Conservation (phyloP, 2,329 filamentous ascomycete genomes). For the Aspergillus awamori region DNA sequence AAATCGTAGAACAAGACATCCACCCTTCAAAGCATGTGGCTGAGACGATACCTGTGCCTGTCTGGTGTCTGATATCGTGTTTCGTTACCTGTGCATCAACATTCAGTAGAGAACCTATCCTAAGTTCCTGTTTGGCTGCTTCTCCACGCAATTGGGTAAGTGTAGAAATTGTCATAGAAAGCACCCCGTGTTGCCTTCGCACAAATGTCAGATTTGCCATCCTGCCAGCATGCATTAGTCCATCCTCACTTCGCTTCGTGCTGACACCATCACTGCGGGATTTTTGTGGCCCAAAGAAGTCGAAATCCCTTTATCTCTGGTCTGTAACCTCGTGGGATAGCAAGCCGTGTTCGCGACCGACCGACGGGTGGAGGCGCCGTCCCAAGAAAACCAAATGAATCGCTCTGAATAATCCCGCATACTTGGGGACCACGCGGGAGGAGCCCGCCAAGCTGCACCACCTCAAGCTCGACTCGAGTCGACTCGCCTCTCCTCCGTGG, state of each 20-base stretch:
- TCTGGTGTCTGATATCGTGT: no score
- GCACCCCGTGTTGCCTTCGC: not conserved
- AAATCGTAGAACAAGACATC: no score
- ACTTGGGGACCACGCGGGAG: not conserved
- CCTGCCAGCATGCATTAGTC: not conserved
- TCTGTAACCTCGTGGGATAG: not conserved
- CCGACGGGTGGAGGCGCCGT: not conserved
- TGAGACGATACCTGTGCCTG: no score
- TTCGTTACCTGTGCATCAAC: no score
- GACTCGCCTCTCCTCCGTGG: no score
- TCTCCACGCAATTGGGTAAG: no score
- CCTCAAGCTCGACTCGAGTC: no score
- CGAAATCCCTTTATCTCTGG: not conserved
- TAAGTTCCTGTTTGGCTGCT: no score
- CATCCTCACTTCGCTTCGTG: not conserved
- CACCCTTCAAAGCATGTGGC: no score
- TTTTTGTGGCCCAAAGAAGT: not conserved
- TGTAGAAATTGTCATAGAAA: no score
- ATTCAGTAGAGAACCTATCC: no score
- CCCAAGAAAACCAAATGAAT: not conserved
- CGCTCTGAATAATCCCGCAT: slow-evolving; percentile 3
- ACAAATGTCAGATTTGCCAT: not conserved
- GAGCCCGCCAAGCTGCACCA: no score
- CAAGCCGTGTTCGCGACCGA: not conserved
- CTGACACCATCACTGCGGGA: not conserved